Percentiles rank a stretch among this genome's conserved stretches.
Evolutionary conservation across 2,329 filamentous ascomycete species (phyloP).

Genomic region (Neopestalotiopsis rosae): DNA sequence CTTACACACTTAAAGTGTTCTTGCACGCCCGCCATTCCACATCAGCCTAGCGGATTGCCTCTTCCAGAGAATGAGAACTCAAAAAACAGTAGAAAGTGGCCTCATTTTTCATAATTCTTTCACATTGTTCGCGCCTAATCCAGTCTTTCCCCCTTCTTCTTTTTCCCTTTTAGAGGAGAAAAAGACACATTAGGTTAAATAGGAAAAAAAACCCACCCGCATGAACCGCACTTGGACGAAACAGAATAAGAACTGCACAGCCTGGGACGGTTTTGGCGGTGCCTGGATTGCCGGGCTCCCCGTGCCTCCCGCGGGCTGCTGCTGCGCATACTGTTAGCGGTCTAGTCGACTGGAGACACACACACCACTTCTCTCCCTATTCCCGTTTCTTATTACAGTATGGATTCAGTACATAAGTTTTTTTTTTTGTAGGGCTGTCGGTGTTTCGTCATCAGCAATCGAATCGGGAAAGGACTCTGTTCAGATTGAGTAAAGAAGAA

Average conservation of each 20-base stretch:
- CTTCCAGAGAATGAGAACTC: neutral
- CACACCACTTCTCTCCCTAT: too few species aligned
- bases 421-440: constrained; percentile 1
- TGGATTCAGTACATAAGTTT: neutral
- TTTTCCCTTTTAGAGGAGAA: neutral
- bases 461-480: neutral
- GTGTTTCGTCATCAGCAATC: constrained; percentile 6
- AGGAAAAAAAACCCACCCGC: constrained; percentile 3
- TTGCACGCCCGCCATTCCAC: neutral
- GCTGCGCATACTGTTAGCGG: constrained; percentile 10
- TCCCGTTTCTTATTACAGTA: neutral
- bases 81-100: neutral
- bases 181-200: too few species aligned
- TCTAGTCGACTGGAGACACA: constrained; percentile 4
- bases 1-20: neutral
- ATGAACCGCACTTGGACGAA: constrained; percentile 11
- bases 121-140: neutral
- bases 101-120: neutral
- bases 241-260: constrained; percentile 1
- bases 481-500: neutral
- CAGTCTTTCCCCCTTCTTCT: neutral
- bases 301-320: neutral
- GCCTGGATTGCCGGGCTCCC: neutral
- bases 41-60: constrained; percentile 10
- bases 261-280: too few species aligned